These are phyloP conservation scores for Aureobasidium sp. DNA, from an alignment of 2,329 filamentous ascomycete species.

Conservation along the genomic window DNA sequence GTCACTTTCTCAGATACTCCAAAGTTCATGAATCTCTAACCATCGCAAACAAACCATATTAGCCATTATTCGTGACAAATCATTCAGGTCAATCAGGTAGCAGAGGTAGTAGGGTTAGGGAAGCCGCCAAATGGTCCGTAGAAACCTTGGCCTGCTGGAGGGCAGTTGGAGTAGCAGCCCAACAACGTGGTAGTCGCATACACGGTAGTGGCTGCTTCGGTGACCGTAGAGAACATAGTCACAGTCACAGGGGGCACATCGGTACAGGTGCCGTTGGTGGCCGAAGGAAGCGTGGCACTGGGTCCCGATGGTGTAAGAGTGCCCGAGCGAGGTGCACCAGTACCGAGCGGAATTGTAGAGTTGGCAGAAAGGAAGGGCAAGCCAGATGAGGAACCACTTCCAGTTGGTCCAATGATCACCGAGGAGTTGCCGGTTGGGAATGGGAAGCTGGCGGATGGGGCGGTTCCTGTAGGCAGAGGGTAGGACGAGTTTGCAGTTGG, in stretches of 20 bases:
- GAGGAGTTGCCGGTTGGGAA: background rate
- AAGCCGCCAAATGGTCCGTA: constrained; percentile 6
- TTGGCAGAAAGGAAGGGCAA: background rate
- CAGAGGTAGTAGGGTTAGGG: background rate
- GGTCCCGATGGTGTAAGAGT: background rate
- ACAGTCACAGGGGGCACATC: background rate
- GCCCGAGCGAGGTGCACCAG: background rate
- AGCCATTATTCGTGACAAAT: constrained; percentile 1
- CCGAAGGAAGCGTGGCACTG: background rate
- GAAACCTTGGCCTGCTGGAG: constrained; percentile 10
- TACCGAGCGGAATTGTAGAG: background rate
- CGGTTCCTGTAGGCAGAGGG: background rate
- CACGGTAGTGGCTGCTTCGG: constrained; percentile 6
- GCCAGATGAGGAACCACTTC: background rate
- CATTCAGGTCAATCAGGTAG: background rate
- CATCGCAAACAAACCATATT: background rate
- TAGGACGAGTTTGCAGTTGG: background rate
- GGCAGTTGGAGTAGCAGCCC: constrained; percentile 19
- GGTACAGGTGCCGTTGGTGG: constrained; percentile 2
- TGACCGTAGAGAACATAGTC: constrained; percentile 3
- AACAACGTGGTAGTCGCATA: constrained; percentile 2
- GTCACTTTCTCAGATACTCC: background rate
- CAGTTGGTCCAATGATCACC: background rate
- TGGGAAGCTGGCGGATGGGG: constrained; percentile 6
- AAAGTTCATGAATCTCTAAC: background rate